phyloP scores from a whole-genome alignment of 805 yeast species.

The Schwanniomyces yamadae region DNA sequence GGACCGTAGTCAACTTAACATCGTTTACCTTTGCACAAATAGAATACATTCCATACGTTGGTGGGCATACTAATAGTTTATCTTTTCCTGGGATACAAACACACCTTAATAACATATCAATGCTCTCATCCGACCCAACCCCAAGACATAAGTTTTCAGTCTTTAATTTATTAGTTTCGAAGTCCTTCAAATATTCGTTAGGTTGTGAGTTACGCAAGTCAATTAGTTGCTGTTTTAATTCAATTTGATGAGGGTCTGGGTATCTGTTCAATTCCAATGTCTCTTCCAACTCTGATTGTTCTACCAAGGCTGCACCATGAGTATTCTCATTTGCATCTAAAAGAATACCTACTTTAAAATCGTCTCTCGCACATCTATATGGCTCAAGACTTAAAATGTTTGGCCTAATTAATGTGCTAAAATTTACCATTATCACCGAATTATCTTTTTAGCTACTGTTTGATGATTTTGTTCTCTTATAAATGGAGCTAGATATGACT shows the following conservation, averaged over 20 bases:
- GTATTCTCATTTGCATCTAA: constrained; percentile 97
- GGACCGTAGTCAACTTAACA: constrained; percentile 71
- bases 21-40: constrained; percentile 91
- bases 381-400: constrained; percentile 83
- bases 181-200: constrained; percentile 15
- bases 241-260: constrained; percentile 94
- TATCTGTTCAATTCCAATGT: constrained; percentile 74
- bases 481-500: no score
- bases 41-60: constrained; percentile 96
- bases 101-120: constrained; percentile 84
- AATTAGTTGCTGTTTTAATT: constrained; percentile 68
- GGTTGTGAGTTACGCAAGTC: constrained; percentile 64
- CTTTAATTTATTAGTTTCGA: constrained; percentile 26
- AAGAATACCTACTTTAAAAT: constrained; percentile 81
- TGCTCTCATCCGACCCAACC: constrained; percentile 96
- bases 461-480: no score
- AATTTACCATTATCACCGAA: constrained; percentile 40
- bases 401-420: constrained; percentile 70
- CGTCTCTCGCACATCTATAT: constrained; percentile 96
- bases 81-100: constrained; percentile 80
- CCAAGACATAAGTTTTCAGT: constrained; percentile 84
- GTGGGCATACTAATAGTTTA: constrained; percentile 83
- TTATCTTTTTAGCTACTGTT: no score
- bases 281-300: constrained; percentile 44
- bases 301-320: constrained; percentile 74